Base-by-base conservation (phyloP, 805 yeast species). In the Saturnispora halmiae region DNA sequence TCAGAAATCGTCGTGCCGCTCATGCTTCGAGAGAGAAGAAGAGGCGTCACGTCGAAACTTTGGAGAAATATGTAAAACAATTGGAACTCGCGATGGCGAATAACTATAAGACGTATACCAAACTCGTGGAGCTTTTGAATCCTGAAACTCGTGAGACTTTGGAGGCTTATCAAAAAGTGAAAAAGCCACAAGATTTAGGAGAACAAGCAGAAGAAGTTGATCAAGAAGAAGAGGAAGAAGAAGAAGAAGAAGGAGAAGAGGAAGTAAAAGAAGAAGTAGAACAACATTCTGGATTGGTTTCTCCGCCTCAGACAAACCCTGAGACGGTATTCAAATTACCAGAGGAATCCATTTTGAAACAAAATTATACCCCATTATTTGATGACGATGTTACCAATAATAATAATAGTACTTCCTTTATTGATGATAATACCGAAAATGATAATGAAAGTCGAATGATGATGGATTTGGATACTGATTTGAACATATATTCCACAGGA, bases 11-110 rank as follows among this genome's bases (percentile, higher is more conserved):
- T 56, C 82, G 90, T 58, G 97, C 97, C 13, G 98, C 98, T 36
- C 97, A 90, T 60, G 95, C 95, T 40, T 84, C 95, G 22, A 75
- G 98, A 50, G 98, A 92, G 58, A 88, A 90, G 75, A 90, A 90
- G 73, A 75, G 97, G 58, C 76, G 79, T 56, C 95, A 90, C 58
- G 81, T 92, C 43, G 95, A 87, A 61, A 77, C 75, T 47, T 70
- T 92, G 50, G 96, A 90, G 61, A 60, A 66, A 29, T 75, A 73
- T 49, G 77, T 72, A 29, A 51, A 58, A 31, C 55, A 60, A 26
- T 60, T 75, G 50, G 76, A 69, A 46, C 11, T 18, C 10, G 42
- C 42, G 8, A 14, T 39, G 26, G 37, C 18, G 6, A 14, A 14
- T 3, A 39, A 34, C 30, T 15, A 10, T 7, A n/a, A 10, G 19